A percentile compares a stretch with the other conserved stretches of the same genome.
Evolutionary conservation across 192 early-diverging fungal genomes (phyloP).

Genomic region (Backusella psychrophila): DNA sequence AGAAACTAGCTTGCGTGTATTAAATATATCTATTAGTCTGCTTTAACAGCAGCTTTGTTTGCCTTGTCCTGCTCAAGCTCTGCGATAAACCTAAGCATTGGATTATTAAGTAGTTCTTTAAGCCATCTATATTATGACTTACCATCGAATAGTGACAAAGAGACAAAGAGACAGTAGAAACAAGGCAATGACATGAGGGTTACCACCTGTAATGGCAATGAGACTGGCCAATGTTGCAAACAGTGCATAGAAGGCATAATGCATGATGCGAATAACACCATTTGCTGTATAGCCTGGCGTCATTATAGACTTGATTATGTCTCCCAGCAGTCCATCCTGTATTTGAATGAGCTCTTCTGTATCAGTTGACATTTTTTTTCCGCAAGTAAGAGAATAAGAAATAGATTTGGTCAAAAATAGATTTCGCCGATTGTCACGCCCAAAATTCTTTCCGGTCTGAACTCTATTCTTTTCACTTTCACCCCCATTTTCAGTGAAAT

Average conservation of each 20-base stretch:
- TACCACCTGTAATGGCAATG: conserved; percentile 28
- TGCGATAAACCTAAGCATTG: background rate
- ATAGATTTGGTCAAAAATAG: too few relatives aligned
- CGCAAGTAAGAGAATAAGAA: background rate
- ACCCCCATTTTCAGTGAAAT: background rate
- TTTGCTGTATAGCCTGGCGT: conserved; percentile 38
- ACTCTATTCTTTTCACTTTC: background rate
- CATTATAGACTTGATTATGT: conserved; percentile 36
- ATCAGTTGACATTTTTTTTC: background rate
- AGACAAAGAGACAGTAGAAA: conserved; percentile 31
- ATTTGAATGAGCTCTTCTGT: background rate
- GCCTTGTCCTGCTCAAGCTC: background rate
- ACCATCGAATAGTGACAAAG: conserved; percentile 34
- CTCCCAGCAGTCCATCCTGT: conserved; percentile 17
- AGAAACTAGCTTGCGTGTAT: too few relatives aligned
- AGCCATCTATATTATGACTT: background rate
- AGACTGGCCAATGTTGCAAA: conserved; percentile 28
- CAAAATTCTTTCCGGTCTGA: too few relatives aligned
- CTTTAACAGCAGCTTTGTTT: background rate
- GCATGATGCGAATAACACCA: conserved; percentile 31
- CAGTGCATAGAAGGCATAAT: conserved; percentile 35
- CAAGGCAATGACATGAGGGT: conserved; percentile 34
- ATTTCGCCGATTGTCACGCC: too few relatives aligned
- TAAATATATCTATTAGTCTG: background rate
- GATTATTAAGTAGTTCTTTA: background rate